Conservation (phyloP, 192 early-diverging fungal species). For the Linnemannia zychae region DNA sequence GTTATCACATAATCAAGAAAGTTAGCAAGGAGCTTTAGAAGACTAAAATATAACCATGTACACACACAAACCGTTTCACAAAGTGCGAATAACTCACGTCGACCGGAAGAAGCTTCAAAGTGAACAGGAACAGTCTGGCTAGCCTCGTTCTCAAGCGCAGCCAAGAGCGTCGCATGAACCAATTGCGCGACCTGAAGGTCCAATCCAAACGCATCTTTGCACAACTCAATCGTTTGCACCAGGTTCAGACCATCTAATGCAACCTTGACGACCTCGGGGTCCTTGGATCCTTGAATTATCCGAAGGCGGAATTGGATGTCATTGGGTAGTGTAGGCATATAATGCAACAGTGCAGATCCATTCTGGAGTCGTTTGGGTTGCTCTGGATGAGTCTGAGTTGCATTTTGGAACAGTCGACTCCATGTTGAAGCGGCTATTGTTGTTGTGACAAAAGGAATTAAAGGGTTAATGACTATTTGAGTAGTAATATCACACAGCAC, state of each 20-base stretch:
- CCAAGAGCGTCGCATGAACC: conserved; percentile 19
- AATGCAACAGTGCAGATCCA: conserved; percentile 16
- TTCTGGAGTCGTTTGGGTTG: conserved; percentile 28
- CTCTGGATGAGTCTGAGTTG: background rate
- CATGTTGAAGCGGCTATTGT: conserved; percentile 31
- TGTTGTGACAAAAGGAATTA: background rate
- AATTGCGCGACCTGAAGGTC: conserved; percentile 30
- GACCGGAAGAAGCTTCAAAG: background rate
- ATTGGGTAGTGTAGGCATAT: conserved; percentile 7
- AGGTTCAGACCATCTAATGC: conserved; percentile 34
- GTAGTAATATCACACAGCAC: background rate
- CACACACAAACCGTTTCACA: background rate
- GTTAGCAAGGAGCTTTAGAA: background rate
- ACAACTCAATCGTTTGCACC: conserved; percentile 28
- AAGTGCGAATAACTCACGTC: conserved; percentile 10
- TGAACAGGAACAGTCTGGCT: conserved; percentile 22
- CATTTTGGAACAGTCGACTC: conserved; percentile 32
- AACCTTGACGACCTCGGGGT: conserved; percentile 17
- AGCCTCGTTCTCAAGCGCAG: conserved; percentile 14
- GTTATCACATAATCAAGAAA: background rate
- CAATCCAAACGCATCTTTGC: conserved; percentile 36
- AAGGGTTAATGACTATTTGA: too few species aligned
- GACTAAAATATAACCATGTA: background rate
- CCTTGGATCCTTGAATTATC: conserved; percentile 5
- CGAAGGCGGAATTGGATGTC: conserved; percentile 20